phyloP scores from a whole-genome alignment of 495 filamentous ascomycete species.

The Trypethelium eluteriae region DNA sequence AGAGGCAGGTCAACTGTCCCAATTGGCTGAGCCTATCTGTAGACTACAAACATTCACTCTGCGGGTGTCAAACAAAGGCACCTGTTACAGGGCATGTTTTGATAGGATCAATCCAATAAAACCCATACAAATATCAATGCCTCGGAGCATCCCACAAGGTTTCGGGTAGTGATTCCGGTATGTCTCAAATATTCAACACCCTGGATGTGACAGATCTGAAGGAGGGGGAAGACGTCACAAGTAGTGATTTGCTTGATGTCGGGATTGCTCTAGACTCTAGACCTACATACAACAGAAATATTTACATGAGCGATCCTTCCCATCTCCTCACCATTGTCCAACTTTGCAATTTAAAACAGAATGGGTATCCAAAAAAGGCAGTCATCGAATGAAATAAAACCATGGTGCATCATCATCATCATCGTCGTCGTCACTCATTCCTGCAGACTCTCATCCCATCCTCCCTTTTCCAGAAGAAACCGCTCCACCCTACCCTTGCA shows the following conservation, averaged over 20 bases:
- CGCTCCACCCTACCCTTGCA: conserved; percentile 42
- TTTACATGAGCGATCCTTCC: not conserved
- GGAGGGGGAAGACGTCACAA: not conserved
- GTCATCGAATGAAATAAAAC: not conserved
- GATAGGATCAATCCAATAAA: not conserved
- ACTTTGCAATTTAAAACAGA: not conserved
- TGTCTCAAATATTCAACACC: not conserved
- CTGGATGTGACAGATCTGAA: not conserved
- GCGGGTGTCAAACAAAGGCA: not conserved
- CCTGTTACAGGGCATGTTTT: not conserved
- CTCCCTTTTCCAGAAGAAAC: conserved; percentile 30
- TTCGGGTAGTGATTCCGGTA: not conserved
- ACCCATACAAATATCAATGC: not conserved
- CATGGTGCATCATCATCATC: not conserved
- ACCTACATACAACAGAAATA: not conserved
- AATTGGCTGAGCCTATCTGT: not conserved
- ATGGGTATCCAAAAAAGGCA: conserved; percentile 7
- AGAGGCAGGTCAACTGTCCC: not conserved
- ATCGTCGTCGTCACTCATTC: conserved; percentile 21
- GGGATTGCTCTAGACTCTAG: not conserved
- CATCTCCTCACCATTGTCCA: not conserved
- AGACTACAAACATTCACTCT: not conserved
- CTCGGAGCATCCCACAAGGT: not conserved
- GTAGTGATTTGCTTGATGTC: not conserved
- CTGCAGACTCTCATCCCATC: conserved; percentile 39